Conservation (phyloP, 257 asterid species). For the Solanum tarijense region DNA sequence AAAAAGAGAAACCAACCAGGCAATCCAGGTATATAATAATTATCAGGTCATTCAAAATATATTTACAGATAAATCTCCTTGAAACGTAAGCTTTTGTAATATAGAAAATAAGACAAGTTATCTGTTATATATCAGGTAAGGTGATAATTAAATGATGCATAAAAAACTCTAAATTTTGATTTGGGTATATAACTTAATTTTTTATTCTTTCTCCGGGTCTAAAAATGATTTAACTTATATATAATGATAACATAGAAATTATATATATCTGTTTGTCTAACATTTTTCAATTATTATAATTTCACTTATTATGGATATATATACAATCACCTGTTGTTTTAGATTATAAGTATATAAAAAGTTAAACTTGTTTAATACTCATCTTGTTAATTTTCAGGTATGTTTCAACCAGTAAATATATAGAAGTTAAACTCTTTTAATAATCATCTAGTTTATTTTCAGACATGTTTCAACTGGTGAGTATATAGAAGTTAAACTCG, state of each 20-base stretch:
- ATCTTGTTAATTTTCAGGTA: too few species aligned
- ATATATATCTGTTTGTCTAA: background rate
- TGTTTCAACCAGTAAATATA: background rate
- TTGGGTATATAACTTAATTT: background rate
- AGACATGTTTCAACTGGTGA: background rate
- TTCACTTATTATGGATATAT: background rate
- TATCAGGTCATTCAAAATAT: background rate
- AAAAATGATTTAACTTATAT: background rate
- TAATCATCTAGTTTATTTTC: background rate
- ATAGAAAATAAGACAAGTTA: background rate
- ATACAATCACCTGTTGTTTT: background rate
- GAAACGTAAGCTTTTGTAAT: background rate
- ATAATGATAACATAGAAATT: background rate
- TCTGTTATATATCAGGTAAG: background rate
- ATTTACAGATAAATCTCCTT: background rate
- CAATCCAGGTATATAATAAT: slow-evolving; percentile 53
- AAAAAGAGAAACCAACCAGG: slow-evolving; percentile 86
- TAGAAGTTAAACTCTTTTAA: background rate
- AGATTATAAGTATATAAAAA: background rate
- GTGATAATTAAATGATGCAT: background rate
- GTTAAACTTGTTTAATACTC: background rate
- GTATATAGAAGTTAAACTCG: background rate
- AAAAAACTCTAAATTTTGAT: background rate
- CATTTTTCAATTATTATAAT: background rate
- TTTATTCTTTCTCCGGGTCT: background rate